These are phyloP conservation scores for Epichloe elymi DNA, from an alignment of 2,329 filamentous ascomycete species.

Conservation along the genomic window DNA sequence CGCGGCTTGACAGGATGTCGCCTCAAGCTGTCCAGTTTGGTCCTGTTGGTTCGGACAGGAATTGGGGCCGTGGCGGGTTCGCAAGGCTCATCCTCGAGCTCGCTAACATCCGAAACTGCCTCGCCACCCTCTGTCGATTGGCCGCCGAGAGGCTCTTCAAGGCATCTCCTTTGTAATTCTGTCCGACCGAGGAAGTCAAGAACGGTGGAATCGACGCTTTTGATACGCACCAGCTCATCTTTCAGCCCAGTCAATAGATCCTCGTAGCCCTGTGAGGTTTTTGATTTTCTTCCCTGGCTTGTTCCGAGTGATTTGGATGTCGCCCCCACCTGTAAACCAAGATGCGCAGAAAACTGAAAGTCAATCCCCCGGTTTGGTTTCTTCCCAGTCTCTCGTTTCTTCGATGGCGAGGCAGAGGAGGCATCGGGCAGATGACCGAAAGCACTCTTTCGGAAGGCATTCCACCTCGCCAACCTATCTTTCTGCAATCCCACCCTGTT, in stretches of 20 bases:
- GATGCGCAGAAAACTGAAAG: conserved; percentile 41
- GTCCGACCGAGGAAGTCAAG: conserved; percentile 7
- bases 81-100: conserved; percentile 34
- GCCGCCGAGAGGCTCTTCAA: neutral
- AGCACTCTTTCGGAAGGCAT: conserved; percentile 44
- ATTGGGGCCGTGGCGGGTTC: conserved; percentile 8
- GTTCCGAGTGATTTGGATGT: conserved; percentile 14
- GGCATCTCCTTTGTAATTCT: neutral
- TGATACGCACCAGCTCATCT: conserved; percentile 23
- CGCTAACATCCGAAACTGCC: conserved; percentile 35
- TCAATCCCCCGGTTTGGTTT: conserved; percentile 28
- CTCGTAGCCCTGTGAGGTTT: conserved; percentile 29
- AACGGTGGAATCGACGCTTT: conserved; percentile 8
- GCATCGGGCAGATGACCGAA: conserved; percentile 21
- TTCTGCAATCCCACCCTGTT: conserved; percentile 52
- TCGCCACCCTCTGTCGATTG: conserved; percentile 9
- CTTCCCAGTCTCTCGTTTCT: conserved; percentile 11
- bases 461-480: conserved; percentile 59
- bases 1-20: conserved; percentile 16
- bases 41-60: conserved; percentile 14
- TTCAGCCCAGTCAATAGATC: conserved; percentile 29
- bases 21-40: conserved; percentile 10
- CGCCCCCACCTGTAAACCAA: conserved; percentile 30
- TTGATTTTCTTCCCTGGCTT: conserved; percentile 10
- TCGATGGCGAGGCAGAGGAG: conserved; percentile 12